Conservation (phyloP, 139 green algal genomes). For the Zygnema cylindricum region DNA sequence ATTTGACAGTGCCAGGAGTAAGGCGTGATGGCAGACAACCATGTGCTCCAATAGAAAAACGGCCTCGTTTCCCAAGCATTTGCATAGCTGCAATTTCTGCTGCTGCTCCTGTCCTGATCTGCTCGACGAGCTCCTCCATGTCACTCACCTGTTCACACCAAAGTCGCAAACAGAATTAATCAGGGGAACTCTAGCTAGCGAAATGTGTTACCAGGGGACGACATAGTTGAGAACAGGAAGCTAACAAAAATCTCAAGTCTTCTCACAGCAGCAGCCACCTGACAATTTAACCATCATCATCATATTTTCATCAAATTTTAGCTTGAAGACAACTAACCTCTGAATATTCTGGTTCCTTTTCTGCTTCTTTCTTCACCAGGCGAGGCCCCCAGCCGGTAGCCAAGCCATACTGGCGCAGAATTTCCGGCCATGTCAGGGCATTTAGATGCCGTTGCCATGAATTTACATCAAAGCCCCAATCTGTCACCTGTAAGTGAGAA, state of each 20-base stretch:
- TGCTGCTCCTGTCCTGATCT: conserved; percentile 31
- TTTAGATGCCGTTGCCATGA: conserved; percentile 89
- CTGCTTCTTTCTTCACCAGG: conserved; percentile 22
- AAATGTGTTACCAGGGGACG: no score
- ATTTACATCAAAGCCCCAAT: conserved; percentile 92
- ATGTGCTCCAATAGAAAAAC: neutral
- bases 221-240: no score
- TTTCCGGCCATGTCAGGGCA: conserved; percentile 87
- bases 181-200: no score
- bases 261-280: no score
- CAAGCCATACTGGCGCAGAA: conserved; percentile 76
- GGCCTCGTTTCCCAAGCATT: neutral
- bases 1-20: conserved; percentile 61
- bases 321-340: no score
- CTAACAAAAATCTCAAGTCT: no score
- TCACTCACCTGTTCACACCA: conserved; percentile 39
- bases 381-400: conserved; percentile 58
- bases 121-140: conserved; percentile 4
- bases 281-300: no score
- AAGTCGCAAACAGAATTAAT: neutral
- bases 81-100: conserved; percentile 22
- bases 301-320: no score
- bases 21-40: conserved; percentile 13
- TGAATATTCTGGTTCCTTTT: no score
- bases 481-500: conserved; percentile 78